phyloP scores from a whole-genome alignment of 1,139 yeast species.

The Yamadazyma jaroonii region DNA sequence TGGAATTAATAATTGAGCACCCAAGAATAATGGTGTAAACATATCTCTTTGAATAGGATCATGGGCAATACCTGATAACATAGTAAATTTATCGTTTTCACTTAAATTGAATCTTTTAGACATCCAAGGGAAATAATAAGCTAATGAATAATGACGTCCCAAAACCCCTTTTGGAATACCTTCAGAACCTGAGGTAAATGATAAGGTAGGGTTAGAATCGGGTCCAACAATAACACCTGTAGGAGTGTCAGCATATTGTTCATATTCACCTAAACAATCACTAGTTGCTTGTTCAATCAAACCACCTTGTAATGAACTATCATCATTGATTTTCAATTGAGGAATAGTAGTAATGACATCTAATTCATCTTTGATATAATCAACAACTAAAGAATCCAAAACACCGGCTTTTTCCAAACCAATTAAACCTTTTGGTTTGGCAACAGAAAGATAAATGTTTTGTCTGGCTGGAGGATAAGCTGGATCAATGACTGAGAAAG shows the following conservation, averaged over 20 bases:
- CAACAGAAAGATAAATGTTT: conserved; percentile 86
- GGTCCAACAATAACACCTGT: conserved; percentile 97
- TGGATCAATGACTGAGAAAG: conserved; percentile 97
- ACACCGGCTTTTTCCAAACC: conserved; percentile 89
- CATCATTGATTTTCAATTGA: conserved; percentile 69
- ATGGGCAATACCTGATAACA: conserved; percentile 98
- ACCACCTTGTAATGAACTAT: conserved; percentile 75
- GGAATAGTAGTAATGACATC: conserved; percentile 73
- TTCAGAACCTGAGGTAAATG: conserved; percentile 98
- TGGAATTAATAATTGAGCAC: conserved; percentile 90
- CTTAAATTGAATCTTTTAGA: conserved; percentile 74
- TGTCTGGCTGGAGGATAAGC: conserved; percentile 99
- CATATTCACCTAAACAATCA: conserved; percentile 54
- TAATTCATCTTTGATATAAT: conserved; percentile 70
- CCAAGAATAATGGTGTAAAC: conserved; percentile 95
- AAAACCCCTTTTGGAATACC: conserved; percentile 98
- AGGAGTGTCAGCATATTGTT: conserved; percentile 47
- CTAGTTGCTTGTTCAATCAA: conserved; percentile 17
- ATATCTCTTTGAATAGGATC: conserved; percentile 99
- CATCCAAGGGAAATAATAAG: conserved; percentile 99
- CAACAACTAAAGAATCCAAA: conserved; percentile 71
- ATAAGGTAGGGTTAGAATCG: conserved; percentile 92
- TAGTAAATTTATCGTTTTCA: conserved; percentile 84
- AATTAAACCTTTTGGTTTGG: conserved; percentile 86
- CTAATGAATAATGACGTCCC: conserved; percentile 95